Conservation (phyloP, 768 basidiomycete genomes). For the Lentinus brumalis region DNA sequence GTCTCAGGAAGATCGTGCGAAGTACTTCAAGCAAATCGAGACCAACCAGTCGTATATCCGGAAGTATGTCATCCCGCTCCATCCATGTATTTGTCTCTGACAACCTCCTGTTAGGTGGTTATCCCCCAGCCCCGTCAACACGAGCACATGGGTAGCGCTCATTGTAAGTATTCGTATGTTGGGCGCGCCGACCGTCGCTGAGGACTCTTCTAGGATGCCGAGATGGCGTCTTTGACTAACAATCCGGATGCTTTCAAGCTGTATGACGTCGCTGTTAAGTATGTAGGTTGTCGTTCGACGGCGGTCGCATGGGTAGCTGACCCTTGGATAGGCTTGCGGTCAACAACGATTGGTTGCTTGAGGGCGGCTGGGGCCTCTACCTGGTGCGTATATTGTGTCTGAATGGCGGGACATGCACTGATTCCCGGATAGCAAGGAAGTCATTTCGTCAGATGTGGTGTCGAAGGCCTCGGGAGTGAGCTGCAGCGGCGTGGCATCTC, state of each 20-base stretch:
- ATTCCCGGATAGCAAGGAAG: slow-evolving; percentile 57
- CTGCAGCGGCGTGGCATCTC: slow-evolving; percentile 67
- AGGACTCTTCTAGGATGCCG: slow-evolving; percentile 55
- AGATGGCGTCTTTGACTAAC: slow-evolving; percentile 60
- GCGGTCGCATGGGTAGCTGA: not conserved
- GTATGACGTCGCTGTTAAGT: slow-evolving; percentile 73
- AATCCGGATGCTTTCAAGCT: slow-evolving; percentile 61
- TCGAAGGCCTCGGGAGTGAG: slow-evolving; percentile 67
- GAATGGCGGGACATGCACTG: not conserved
- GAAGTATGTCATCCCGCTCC: slow-evolving; percentile 42
- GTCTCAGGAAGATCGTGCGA: slow-evolving; percentile 34
- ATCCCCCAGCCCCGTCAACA: slow-evolving; percentile 69
- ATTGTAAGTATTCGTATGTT: slow-evolving; percentile 42
- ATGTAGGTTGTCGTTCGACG: slow-evolving; percentile 17
- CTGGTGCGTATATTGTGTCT: slow-evolving; percentile 42
- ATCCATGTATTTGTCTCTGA: not conserved
- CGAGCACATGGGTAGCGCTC: slow-evolving; percentile 66
- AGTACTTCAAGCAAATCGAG: slow-evolving; percentile 58
- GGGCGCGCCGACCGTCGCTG: not conserved
- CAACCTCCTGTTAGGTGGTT: slow-evolving; percentile 51
- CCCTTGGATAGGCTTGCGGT: slow-evolving; percentile 51
- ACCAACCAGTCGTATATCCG: slow-evolving; percentile 63
- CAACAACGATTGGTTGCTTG: slow-evolving; percentile 69
- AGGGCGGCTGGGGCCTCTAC: slow-evolving; percentile 71
- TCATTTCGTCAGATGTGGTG: slow-evolving; percentile 65